phyloP scores from a whole-genome alignment of 257 asterid genomes.

The Sherardia arvensis region DNA sequence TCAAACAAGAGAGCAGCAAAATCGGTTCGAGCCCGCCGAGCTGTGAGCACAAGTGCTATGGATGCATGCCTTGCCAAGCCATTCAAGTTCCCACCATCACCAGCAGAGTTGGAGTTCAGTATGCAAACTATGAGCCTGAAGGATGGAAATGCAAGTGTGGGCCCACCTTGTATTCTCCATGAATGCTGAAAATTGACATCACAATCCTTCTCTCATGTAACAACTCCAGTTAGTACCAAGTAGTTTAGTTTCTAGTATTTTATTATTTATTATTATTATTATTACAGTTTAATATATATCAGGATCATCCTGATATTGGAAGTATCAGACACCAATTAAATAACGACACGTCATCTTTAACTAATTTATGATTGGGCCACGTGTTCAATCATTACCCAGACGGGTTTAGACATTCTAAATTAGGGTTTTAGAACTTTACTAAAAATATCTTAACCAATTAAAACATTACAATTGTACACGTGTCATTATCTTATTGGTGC shows the following conservation, averaged over 20 bases:
- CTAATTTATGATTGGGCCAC: too few relatives aligned
- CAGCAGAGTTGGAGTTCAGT: slow-evolving; percentile 35
- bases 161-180: slow-evolving; percentile 56
- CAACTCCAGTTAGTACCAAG: not conserved
- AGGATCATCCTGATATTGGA: too few relatives aligned
- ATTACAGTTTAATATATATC: too few relatives aligned
- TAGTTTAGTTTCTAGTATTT: not conserved
- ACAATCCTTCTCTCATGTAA: not conserved
- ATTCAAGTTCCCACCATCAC: slow-evolving; percentile 72
- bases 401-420: too few relatives aligned
- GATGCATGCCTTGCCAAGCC: slow-evolving; percentile 83
- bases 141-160: slow-evolving; percentile 99
- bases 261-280: too few relatives aligned
- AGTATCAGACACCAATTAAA: too few relatives aligned
- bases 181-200: not conserved
- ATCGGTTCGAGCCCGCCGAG: slow-evolving; percentile 80
- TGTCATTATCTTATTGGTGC: too few relatives aligned
- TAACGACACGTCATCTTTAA: too few relatives aligned
- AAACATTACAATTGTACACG: too few relatives aligned
- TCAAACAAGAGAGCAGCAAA: slow-evolving; percentile 24
- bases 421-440: too few relatives aligned
- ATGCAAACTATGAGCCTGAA: slow-evolving; percentile 87
- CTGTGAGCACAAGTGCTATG: slow-evolving; percentile 75
- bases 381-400: too few relatives aligned
- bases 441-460: too few relatives aligned